These are phyloP conservation scores for Mimosa bimucronata DNA, from an alignment of 306 rosid genomes.

Conservation along the genomic window DNA sequence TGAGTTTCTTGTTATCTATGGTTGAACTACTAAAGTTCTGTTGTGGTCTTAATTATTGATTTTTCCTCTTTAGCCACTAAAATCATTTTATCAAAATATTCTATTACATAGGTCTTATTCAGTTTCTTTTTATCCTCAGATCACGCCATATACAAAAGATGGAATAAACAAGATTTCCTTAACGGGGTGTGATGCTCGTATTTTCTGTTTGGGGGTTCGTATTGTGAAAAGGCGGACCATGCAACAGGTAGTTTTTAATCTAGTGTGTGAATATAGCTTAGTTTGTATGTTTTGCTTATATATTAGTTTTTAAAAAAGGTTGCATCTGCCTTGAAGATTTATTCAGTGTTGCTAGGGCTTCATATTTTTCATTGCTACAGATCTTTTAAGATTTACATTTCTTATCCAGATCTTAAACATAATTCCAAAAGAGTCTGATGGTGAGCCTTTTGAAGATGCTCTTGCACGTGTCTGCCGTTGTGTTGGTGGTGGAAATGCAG, in stretches of 20 bases:
- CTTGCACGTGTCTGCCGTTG: conserved; percentile 89
- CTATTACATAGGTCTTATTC: conserved; percentile 30
- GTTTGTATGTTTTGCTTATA: neutral
- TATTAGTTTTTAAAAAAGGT: neutral
- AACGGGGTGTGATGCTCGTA: conserved; percentile 86
- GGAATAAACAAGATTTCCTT: conserved; percentile 89
- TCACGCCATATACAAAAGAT: conserved; percentile 76
- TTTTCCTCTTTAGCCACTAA: neutral
- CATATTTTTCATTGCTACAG: neutral
- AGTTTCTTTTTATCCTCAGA: conserved; percentile 54
- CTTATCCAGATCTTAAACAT: conserved; percentile 60
- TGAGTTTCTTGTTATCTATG: conserved; percentile 53
- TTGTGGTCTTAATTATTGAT: conserved; percentile 3
- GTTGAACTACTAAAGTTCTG: neutral
- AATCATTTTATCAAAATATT: conserved; percentile 3
- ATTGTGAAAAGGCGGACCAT: conserved; percentile 78
- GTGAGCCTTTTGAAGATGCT: conserved; percentile 89
- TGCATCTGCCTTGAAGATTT: conserved; percentile 8
- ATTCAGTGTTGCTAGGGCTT: neutral
- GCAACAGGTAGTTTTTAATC: conserved; percentile 71
- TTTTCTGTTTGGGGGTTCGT: conserved; percentile 93
- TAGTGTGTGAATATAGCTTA: neutral
- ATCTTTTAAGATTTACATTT: conserved; percentile 19
- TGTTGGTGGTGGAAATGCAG: conserved; percentile 79
- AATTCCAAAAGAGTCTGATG: conserved; percentile 86